A percentile compares a stretch with the other conserved stretches of the same genome.
phyloP scores from a whole-genome alignment of 2,329 filamentous ascomycete genomes.

The Helminthosporium solani region DNA sequence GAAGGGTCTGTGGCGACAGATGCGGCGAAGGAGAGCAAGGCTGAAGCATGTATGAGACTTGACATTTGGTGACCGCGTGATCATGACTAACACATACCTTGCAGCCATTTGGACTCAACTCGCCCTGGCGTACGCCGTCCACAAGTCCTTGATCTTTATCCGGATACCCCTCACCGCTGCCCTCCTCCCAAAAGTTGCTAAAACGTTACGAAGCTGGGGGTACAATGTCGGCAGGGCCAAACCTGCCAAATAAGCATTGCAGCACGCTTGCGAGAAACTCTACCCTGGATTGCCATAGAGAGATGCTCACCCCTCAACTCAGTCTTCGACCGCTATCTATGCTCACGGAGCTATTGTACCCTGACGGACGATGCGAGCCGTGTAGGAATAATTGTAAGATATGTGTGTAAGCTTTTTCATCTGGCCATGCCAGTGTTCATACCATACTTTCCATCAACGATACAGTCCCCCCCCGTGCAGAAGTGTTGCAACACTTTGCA shows the following conservation, averaged over 20 bases:
- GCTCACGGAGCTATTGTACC: neutral
- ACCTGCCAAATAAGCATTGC: slow-evolving; percentile 25
- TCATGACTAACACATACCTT: slow-evolving; percentile 13
- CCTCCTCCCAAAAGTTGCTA: slow-evolving; percentile 92
- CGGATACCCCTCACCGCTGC: slow-evolving; percentile 91
- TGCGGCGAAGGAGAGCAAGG: slow-evolving; percentile 59
- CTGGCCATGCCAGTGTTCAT: neutral
- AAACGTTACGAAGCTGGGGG: slow-evolving; percentile 80
- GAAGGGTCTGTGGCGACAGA: slow-evolving; percentile 30
- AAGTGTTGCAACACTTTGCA: neutral
- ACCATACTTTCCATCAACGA: neutral
- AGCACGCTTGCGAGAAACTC: neutral
- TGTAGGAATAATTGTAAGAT: slow-evolving; percentile 4
- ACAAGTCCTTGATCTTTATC: slow-evolving; percentile 96
- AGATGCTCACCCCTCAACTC: neutral
- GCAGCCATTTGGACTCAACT: slow-evolving; percentile 78
- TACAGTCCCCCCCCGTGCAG: neutral
- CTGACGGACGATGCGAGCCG: neutral
- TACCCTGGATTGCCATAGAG: neutral
- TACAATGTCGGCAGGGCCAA: slow-evolving; percentile 88
- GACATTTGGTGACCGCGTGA: neutral
- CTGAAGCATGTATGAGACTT: slow-evolving; percentile 67
- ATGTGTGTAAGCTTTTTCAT: neutral
- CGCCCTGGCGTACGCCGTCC: slow-evolving; percentile 90
- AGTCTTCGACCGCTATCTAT: neutral